Percentiles rank a stretch among this genome's conserved stretches.
These are phyloP conservation scores for Coniochaeta hoffmannii DNA, from an alignment of 2,329 filamentous ascomycete species.

Conservation along the genomic window DNA sequence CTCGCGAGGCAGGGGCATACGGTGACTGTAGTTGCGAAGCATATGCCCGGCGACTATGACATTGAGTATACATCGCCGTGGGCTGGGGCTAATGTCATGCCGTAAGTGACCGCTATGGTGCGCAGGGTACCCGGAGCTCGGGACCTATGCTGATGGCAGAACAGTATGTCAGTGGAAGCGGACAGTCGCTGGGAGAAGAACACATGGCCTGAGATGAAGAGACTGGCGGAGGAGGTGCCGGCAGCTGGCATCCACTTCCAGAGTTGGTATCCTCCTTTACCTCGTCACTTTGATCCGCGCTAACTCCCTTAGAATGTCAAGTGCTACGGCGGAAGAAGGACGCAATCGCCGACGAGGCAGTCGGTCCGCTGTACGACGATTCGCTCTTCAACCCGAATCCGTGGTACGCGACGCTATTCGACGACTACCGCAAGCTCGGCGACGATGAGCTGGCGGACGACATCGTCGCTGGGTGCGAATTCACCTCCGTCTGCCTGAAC, in stretches of 20 bases:
- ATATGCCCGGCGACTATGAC: slow-evolving; percentile 91
- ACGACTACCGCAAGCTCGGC: slow-evolving; percentile 60
- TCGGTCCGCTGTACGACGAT: slow-evolving; percentile 40
- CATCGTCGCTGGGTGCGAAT: slow-evolving; percentile 65
- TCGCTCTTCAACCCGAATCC: slow-evolving; percentile 60
- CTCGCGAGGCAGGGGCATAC: slow-evolving; percentile 35
- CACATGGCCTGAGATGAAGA: slow-evolving; percentile 57
- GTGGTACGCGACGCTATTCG: slow-evolving; percentile 67
- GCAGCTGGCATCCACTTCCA: slow-evolving; percentile 79
- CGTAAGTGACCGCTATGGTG: slow-evolving; percentile 40
- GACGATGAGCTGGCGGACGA: slow-evolving; percentile 52
- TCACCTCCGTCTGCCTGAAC: slow-evolving; percentile 88
- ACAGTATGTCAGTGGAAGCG: slow-evolving; percentile 34
- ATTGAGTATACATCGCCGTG: slow-evolving; percentile 86
- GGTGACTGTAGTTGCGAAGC: slow-evolving; percentile 51
- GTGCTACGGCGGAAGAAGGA: slow-evolving; percentile 57
- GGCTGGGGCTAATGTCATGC: slow-evolving; percentile 76
- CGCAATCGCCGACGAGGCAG: slow-evolving; percentile 20
- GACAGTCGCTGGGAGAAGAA: slow-evolving; percentile 51
- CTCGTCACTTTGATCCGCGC: background rate
- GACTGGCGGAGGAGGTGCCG: slow-evolving; percentile 55
- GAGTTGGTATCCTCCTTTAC: slow-evolving; percentile 29
- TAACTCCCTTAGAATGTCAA: slow-evolving; percentile 29
- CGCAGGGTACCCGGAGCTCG: background rate
- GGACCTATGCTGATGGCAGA: background rate